Conservation (phyloP, 2,329 filamentous ascomycete genomes). For the Aspergillus tubingensis region DNA sequence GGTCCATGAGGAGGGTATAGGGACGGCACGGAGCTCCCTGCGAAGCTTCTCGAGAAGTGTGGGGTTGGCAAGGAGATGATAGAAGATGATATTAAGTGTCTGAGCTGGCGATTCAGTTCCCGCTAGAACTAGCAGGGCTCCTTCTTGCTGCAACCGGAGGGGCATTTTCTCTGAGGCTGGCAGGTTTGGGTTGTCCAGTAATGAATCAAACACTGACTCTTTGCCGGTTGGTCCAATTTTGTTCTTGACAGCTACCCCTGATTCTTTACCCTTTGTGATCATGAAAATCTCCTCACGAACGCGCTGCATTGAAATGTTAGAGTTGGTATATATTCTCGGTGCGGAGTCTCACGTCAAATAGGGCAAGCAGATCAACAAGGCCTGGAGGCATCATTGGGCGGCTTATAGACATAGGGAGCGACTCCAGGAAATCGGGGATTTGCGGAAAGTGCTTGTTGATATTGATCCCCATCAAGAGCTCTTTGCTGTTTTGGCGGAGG, state of each 20-base stretch:
- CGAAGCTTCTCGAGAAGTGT: conserved; percentile 19
- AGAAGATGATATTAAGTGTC: conserved; percentile 24
- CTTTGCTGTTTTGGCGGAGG: conserved; percentile 30
- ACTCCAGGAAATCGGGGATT: conserved; percentile 27
- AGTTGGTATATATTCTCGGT: background rate
- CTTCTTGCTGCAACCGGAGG: conserved; percentile 34
- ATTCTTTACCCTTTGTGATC: conserved; percentile 16
- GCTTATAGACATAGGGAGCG: conserved; percentile 4
- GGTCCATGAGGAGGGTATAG: conserved; percentile 18
- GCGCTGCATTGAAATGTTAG: background rate
- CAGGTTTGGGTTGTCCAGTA: conserved; percentile 27
- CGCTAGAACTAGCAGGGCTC: conserved; percentile 29
- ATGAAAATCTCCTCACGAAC: conserved; percentile 15
- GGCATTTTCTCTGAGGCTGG: conserved; percentile 31
- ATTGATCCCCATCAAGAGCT: conserved; percentile 32
- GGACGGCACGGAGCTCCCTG: conserved; percentile 19
- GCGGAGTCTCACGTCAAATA: background rate
- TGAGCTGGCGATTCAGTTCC: conserved; percentile 31
- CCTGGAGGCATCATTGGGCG: conserved; percentile 4
- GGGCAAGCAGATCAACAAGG: conserved; percentile 1
- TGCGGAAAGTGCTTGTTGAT: conserved; percentile 36
- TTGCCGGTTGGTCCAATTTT: conserved; percentile 16
- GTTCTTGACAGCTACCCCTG: background rate
- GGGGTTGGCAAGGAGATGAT: conserved; percentile 25
- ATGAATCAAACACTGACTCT: conserved; percentile 31